A percentile compares a stretch with the other conserved stretches of the same genome.
Evolutionary conservation across 495 filamentous ascomycete species (phyloP).

Genomic region (Lineolata rhizophorae): DNA sequence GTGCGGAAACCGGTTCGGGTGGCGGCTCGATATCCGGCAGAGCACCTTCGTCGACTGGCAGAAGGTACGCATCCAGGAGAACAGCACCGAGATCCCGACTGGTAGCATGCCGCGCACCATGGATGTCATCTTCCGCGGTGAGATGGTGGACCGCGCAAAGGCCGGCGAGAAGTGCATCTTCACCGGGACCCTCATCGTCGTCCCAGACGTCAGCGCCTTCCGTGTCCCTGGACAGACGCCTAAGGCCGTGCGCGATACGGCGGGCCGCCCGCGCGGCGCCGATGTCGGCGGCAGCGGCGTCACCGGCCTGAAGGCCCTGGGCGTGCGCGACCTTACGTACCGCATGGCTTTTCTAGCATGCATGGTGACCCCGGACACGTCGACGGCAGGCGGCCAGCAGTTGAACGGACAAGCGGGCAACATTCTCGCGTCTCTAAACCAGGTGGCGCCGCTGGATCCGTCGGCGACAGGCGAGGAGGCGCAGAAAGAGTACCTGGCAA

Average conservation of each 20-base stretch:
- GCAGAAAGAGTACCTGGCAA: conserved; percentile 69
- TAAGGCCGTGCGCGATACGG: conserved; percentile 68
- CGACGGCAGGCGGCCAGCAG: conserved; percentile 43
- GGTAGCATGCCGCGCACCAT: conserved; percentile 97
- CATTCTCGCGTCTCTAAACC: conserved; percentile 62
- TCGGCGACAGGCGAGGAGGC: conserved; percentile 55
- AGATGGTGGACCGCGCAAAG: conserved; percentile 93
- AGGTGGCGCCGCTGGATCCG: conserved; percentile 38
- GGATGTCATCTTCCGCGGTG: conserved; percentile 92
- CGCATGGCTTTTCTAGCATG: conserved; percentile 90
- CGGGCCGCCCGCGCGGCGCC: conserved; percentile 43
- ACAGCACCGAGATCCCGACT: conserved; percentile 92
- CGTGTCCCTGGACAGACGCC: conserved; percentile 71
- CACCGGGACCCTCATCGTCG: conserved; percentile 85
- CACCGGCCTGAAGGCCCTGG: conserved; percentile 70
- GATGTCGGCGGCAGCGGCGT: conserved; percentile 72
- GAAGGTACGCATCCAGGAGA: conserved; percentile 92
- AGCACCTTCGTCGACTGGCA: conserved; percentile 99
- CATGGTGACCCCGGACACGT: conserved; percentile 87
- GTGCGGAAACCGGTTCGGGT: conserved; percentile 76
- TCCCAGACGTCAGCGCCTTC: conserved; percentile 91
- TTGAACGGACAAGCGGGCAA: conserved; percentile 52
- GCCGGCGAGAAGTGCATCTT: conserved; percentile 97
- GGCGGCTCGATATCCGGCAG: conserved; percentile 87
- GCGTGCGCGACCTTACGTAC: conserved; percentile 90